phyloP scores from a whole-genome alignment of 192 early-diverging fungal species.

The Entrophospora sp. region DNA sequence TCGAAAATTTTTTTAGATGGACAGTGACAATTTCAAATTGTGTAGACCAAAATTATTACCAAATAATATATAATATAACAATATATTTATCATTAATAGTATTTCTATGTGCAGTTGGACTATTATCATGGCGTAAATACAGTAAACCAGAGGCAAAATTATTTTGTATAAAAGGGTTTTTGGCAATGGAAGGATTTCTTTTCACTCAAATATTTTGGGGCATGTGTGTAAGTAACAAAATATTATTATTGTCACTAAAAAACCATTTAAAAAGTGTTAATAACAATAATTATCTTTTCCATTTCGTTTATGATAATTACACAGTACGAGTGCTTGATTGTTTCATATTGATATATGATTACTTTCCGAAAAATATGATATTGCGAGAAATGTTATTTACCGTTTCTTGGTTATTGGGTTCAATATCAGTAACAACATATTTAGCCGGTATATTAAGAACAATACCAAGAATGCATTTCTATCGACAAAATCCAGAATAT shows the following conservation, averaged over 20 bases:
- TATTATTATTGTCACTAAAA: background rate
- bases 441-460: background rate
- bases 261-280: background rate
- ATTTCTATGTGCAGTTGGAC: background rate
- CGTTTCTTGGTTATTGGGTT: background rate
- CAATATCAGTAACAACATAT: background rate
- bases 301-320: too few relatives aligned
- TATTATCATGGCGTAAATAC: background rate
- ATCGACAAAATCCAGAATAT: slow-evolving; percentile 1
- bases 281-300: background rate
- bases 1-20: background rate
- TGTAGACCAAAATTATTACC: background rate
- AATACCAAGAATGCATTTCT: slow-evolving; percentile 11
- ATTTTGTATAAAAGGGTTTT: background rate
- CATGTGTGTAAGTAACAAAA: background rate
- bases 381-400: background rate
- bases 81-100: background rate
- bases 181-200: slow-evolving; percentile 2
- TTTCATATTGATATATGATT: background rate
- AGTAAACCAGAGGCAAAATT: background rate
- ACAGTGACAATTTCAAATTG: background rate
- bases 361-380: background rate
- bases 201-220: slow-evolving; percentile 6
- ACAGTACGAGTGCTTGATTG: background rate
- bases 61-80: background rate